Percentiles rank a stretch among this genome's conserved stretches.
Conservation (phyloP, 2,329 filamentous ascomycete species). For the Fusarium austroafricanum region DNA sequence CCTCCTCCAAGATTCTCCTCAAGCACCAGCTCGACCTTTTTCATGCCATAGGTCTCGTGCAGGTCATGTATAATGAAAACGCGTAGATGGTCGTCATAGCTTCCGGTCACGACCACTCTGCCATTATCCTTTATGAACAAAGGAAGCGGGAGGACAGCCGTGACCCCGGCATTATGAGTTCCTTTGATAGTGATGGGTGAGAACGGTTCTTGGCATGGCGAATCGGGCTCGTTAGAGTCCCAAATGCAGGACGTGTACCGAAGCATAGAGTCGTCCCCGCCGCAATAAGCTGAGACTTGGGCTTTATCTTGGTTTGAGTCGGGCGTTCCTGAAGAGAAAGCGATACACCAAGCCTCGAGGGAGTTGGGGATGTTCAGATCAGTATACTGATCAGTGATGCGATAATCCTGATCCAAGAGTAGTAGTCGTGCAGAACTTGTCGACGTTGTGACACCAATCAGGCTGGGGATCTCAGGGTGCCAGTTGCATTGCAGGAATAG, state of each 20-base stretch:
- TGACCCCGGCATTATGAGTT: slow-evolving; percentile 85
- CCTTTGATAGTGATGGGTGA: slow-evolving; percentile 53
- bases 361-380: slow-evolving; percentile 61
- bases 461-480: slow-evolving; percentile 67
- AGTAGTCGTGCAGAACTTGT: slow-evolving; percentile 72
- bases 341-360: slow-evolving; percentile 80
- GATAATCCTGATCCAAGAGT: slow-evolving; percentile 57
- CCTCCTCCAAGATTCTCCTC: slow-evolving; percentile 79
- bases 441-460: slow-evolving; percentile 78
- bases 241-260: slow-evolving; percentile 57
- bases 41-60: slow-evolving; percentile 54
- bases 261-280: slow-evolving; percentile 79
- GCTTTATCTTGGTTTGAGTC: slow-evolving; percentile 25
- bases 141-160: slow-evolving; percentile 80
- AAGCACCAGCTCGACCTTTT: slow-evolving; percentile 65
- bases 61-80: slow-evolving; percentile 66
- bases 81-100: slow-evolving; percentile 88
- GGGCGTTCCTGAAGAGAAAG: slow-evolving; percentile 60
- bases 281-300: slow-evolving; percentile 68
- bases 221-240: slow-evolving; percentile 16
- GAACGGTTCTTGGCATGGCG: slow-evolving; percentile 40
- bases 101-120: slow-evolving; percentile 81
- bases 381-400: slow-evolving; percentile 47
- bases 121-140: slow-evolving; percentile 55
- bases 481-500: slow-evolving; percentile 80